Evolutionary conservation across 208 protist species (phyloP), one percentile per base, ranked within the genome.

Genomic region (Endotrypanum monterogeii): DNA sequence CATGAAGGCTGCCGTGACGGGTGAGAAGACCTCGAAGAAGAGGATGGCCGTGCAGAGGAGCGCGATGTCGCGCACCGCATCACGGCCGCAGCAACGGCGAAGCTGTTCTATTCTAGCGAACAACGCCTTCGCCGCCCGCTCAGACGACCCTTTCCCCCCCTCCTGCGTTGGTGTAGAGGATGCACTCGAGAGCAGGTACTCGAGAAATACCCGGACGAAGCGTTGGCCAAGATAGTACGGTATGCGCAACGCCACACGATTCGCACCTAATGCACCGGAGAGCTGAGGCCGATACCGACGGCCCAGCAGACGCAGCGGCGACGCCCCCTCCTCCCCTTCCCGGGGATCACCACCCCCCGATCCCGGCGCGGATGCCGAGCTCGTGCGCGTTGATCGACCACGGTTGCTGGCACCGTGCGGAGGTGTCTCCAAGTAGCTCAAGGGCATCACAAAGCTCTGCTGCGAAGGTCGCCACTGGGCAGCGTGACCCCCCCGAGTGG

Each of bases 11-110:
- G 90, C 67, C 30, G 89, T 82, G 18, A 73, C 74, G 3, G 69
- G 62, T 28, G 85, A 88, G 46, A 72, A 74, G 23, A 91, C 78
- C 58, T 94, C 85, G 74, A 89, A 94, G 76, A 85, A 91, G 2
- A 94, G 74, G 70, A 94, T 76, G 3, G 89, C 85, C 12, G 81
- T 77, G 69, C 86, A 94, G 18, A 94, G 73, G 20, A 79, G 67
- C 9, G 89, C 89, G 3, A 91, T 54, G 44, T 91, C 84, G 50
- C 57, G 79, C 23, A 88, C 85, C 30, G 74, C 44, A 30, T 79
- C 74, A 18, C 74, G 67, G 61, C 51, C 56, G 46, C 30, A 51
- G 5, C 30, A 52, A 6, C 62, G 65, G n/a, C 68, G 56, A 25
- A 73, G 71, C 3, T 23, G 55, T 1, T 6, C 30, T 9, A 79